Evolutionary conservation across 1,139 yeast species (phyloP).

Genomic region (Protomyces lactucae-debilis): DNA sequence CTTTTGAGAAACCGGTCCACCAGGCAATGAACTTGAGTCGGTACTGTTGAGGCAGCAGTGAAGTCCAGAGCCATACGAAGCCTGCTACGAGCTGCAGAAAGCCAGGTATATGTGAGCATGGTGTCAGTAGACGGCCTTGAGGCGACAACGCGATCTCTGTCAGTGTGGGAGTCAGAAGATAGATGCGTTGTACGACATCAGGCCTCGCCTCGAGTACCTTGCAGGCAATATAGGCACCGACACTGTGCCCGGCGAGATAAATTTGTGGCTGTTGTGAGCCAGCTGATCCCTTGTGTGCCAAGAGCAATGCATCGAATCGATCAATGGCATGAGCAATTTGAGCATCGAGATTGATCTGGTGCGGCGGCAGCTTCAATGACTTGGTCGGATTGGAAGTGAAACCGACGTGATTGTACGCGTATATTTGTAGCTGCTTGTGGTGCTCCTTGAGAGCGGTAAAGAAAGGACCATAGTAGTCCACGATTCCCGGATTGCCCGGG

Average conservation of each 20-base stretch:
- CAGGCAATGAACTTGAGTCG: not conserved
- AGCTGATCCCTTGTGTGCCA: not conserved
- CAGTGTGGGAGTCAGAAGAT: slow-evolving; percentile 16
- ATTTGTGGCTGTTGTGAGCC: not conserved
- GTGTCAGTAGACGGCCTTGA: slow-evolving; percentile 6
- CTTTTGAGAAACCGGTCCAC: slow-evolving; percentile 9
- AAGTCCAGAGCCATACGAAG: not conserved
- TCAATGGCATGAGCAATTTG: slow-evolving; percentile 17
- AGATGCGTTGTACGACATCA: not conserved
- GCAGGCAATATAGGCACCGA: slow-evolving; percentile 21
- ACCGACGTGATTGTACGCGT: slow-evolving; percentile 6
- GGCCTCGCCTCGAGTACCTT: slow-evolving; percentile 16
- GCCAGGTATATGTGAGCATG: slow-evolving; percentile 2
- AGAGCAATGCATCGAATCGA: not conserved
- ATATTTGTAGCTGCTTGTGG: not conserved
- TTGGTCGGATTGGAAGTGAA: not conserved
- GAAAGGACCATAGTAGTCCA: slow-evolving; percentile 8
- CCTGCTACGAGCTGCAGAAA: not conserved
- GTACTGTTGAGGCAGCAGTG: not conserved
- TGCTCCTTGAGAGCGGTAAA: not conserved
- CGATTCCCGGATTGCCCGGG: slow-evolving; percentile 24
- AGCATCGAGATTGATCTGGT: slow-evolving; percentile 1
- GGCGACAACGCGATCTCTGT: slow-evolving; percentile 16
- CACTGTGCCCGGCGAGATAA: slow-evolving; percentile 19
- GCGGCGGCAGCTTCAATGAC: not conserved